phyloP scores from a whole-genome alignment of 345 rosid species.

The Pistacia atlantica region DNA sequence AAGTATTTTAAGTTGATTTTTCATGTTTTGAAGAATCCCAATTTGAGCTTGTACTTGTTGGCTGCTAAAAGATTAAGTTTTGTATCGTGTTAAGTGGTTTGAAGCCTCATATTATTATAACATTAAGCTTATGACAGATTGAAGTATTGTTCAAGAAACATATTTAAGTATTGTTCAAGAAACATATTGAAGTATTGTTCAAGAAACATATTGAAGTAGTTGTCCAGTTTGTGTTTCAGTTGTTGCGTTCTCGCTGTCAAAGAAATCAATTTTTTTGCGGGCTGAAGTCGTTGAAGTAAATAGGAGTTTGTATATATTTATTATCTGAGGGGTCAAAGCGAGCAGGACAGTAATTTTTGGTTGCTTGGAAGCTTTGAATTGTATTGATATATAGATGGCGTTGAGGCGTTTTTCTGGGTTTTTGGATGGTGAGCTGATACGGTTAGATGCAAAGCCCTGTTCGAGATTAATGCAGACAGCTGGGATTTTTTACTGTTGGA shows the following conservation, averaged over 20 bases:
- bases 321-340: not conserved
- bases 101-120: not conserved
- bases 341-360: not conserved
- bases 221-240: not conserved
- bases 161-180: too few relatives aligned
- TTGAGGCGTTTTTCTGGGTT: slow-evolving; percentile 63
- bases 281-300: not conserved
- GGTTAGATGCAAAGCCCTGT: slow-evolving; percentile 81
- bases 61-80: not conserved
- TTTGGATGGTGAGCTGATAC: slow-evolving; percentile 83
- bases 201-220: not conserved
- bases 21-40: not conserved
- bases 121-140: not conserved
- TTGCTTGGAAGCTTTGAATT: not conserved
- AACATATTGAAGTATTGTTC: not conserved
- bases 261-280: too few relatives aligned
- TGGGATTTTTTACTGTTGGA: slow-evolving; percentile 62
- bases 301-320: not conserved
- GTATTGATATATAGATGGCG: slow-evolving; percentile 43
- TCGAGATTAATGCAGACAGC: slow-evolving; percentile 78
- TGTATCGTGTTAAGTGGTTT: not conserved
- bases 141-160: not conserved
- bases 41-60: not conserved
- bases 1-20: not conserved
- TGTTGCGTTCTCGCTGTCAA: not conserved